phyloP scores from a whole-genome alignment of 306 rosid genomes.

The Vachellia collinsii region DNA sequence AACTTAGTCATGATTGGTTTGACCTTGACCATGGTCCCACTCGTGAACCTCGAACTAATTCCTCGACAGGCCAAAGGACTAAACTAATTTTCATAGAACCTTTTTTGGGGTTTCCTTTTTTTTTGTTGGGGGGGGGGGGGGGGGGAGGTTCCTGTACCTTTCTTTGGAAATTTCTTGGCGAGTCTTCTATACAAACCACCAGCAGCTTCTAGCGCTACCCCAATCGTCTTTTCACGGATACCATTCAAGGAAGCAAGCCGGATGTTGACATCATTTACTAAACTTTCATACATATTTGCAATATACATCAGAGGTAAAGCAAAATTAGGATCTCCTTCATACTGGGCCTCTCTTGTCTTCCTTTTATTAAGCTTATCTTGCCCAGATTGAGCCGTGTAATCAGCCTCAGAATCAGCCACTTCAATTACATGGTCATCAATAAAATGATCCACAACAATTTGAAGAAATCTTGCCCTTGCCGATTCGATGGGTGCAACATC shows the following conservation, averaged over 20 bases:
- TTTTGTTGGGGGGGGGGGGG: no score
- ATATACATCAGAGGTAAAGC: slow-evolving; percentile 93
- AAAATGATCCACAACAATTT: slow-evolving; percentile 83
- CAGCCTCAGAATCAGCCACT: slow-evolving; percentile 67
- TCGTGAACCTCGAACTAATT: no score
- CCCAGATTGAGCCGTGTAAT: slow-evolving; percentile 52
- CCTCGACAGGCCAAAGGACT: no score
- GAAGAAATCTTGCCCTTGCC: slow-evolving; percentile 80
- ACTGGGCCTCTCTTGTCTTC: slow-evolving; percentile 72
- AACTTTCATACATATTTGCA: slow-evolving; percentile 89
- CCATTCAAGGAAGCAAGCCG: slow-evolving; percentile 88
- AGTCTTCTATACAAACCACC: slow-evolving; percentile 94
- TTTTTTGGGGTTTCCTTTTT: not conserved
- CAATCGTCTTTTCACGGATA: slow-evolving; percentile 87
- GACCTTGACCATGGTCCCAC: no score
- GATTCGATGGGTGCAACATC: slow-evolving; percentile 89
- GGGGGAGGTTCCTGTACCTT: slow-evolving; percentile 49
- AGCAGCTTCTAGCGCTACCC: slow-evolving; percentile 97
- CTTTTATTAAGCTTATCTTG: slow-evolving; percentile 82
- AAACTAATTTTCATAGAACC: not conserved
- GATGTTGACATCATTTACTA: slow-evolving; percentile 74
- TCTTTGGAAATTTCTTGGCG: slow-evolving; percentile 94
- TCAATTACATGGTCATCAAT: slow-evolving; percentile 61
- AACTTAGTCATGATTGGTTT: no score
- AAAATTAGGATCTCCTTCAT: slow-evolving; percentile 77